Evolutionary conservation across 2,329 filamentous ascomycete species (phyloP), one percentile per base, ranked within the genome.

Genomic region (Rutstroemia sp.): DNA sequence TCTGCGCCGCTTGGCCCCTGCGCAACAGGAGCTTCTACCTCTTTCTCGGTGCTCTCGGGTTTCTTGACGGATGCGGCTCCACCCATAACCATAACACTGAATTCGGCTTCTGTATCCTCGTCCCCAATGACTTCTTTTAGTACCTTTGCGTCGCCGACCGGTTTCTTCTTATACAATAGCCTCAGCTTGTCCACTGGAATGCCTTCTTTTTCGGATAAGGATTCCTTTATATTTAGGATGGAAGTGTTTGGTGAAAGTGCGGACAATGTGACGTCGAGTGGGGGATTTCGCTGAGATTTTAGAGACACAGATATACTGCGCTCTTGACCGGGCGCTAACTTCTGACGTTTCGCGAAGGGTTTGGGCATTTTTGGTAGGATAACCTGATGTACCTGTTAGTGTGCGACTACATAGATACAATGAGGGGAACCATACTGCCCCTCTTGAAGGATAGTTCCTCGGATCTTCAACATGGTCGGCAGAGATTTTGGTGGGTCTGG

Each of bases 401-500:
- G 51, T 30, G 56, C 21, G 34, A 10, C 7, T 23, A 27, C 10
- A 30, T 23, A 16, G 38, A 27, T 6, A 17, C 23, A 30, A 19
- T 21, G 51, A 50, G 46, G 17, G 40, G 17, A 17, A 27, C 71
- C 84, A 30, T 81, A 96, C 92, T 16, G 91, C 87, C 62, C 84
- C 79, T 60, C 88, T 83, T 25, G 87, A 76, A 23, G 89, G 87
- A 70, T 92, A 92, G 63, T 79, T 83, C 66, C 84, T 85, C 50
- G 89, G 84, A 69, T 96, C 89, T 73, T 92, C 89, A 71, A 95
- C 85, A 82, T 96, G 88, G 72, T 97, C 90, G 62, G 88, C 78
- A n/a, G 87, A 84, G 61, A 97, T 81, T 76, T 92, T 95, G 65
- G 84, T 72, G 7, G 91, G 87, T 50, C 86, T 84, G 59, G 84